phyloP scores from a whole-genome alignment of 2,329 filamentous ascomycete genomes.

The Colletotrichum coccodes region DNA sequence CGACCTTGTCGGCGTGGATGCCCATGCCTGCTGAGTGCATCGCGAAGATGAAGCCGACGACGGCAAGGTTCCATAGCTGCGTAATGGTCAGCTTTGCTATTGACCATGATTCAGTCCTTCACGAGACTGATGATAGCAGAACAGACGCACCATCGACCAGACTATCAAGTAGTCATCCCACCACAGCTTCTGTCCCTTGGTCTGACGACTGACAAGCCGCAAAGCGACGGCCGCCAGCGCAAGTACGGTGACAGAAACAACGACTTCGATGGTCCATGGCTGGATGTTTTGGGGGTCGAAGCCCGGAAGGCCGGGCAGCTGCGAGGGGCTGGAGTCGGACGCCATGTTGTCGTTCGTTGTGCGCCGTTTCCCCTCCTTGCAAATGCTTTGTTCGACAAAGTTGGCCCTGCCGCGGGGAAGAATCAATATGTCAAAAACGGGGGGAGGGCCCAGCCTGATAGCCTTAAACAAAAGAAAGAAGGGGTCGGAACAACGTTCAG shows the following conservation, averaged over 20 bases:
- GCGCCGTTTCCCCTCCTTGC: background rate
- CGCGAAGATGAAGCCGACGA: conserved; percentile 58
- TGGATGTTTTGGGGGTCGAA: conserved; percentile 49
- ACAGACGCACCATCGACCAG: conserved; percentile 56
- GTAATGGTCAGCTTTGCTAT: background rate
- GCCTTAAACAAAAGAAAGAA: background rate
- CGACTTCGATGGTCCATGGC: conserved; percentile 53
- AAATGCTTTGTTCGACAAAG: background rate
- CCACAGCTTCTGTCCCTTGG: conserved; percentile 56
- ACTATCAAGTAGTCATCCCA: conserved; percentile 62
- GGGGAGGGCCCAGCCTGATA: conserved; percentile 17
- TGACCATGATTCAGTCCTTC: background rate
- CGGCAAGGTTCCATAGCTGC: conserved; percentile 52
- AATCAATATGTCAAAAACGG: background rate
- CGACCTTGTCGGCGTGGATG: conserved; percentile 53
- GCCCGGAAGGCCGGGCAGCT: conserved; percentile 41
- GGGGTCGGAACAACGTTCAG: background rate
- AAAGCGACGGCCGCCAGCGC: conserved; percentile 50
- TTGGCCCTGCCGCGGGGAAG: conserved; percentile 4
- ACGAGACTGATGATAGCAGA: no score
- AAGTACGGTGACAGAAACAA: conserved; percentile 52
- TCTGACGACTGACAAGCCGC: conserved; percentile 51
- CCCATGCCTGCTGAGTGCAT: conserved; percentile 59
- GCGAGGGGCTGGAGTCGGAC: conserved; percentile 20
- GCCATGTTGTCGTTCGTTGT: conserved; percentile 4